Evolutionary conservation across 2,329 filamentous ascomycete species (phyloP).

Genomic region (Neurospora sp.): DNA sequence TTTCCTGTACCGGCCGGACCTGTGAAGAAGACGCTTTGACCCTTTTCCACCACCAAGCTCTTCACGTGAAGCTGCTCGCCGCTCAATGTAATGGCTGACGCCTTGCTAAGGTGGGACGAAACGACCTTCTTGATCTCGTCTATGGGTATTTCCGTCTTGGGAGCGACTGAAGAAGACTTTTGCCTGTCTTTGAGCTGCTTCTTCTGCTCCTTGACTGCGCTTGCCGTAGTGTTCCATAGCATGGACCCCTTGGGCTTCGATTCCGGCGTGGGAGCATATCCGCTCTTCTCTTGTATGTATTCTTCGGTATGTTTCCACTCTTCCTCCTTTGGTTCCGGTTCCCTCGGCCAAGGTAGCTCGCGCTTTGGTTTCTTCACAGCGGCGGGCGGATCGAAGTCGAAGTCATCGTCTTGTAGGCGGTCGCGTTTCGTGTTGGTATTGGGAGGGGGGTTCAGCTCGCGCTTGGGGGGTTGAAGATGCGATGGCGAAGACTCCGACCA

Average conservation of each 20-base stretch:
- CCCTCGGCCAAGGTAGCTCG: slow-evolving; percentile 43
- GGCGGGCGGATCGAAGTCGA: slow-evolving; percentile 19
- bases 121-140: slow-evolving; percentile 37
- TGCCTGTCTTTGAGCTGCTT: slow-evolving; percentile 60
- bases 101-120: slow-evolving; percentile 22
- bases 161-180: slow-evolving; percentile 34
- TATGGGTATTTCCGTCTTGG: slow-evolving; percentile 29
- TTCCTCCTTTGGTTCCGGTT: slow-evolving; percentile 13
- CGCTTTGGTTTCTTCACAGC: slow-evolving; percentile 44
- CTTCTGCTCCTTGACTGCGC: slow-evolving; percentile 67
- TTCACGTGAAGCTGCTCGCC: slow-evolving; percentile 79
- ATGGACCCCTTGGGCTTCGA: slow-evolving; percentile 26
- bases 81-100: slow-evolving; percentile 60
- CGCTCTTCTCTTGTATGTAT: slow-evolving; percentile 20
- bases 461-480: slow-evolving; percentile 32
- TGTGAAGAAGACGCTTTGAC: slow-evolving; percentile 93
- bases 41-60: slow-evolving; percentile 68
- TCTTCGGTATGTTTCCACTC: slow-evolving; percentile 26
- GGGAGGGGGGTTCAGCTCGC: slow-evolving; percentile 9
- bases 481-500: slow-evolving; percentile 63
- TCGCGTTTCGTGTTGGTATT: slow-evolving; percentile 32
- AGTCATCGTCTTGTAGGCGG: slow-evolving; percentile 24
- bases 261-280: slow-evolving; percentile 22
- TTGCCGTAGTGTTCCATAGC: slow-evolving; percentile 66
- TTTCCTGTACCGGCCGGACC: slow-evolving; percentile 95